A percentile compares a stretch with the other conserved stretches of the same genome.
phyloP scores from a whole-genome alignment of 345 rosid genomes.

The Noccaea bulbosa region DNA sequence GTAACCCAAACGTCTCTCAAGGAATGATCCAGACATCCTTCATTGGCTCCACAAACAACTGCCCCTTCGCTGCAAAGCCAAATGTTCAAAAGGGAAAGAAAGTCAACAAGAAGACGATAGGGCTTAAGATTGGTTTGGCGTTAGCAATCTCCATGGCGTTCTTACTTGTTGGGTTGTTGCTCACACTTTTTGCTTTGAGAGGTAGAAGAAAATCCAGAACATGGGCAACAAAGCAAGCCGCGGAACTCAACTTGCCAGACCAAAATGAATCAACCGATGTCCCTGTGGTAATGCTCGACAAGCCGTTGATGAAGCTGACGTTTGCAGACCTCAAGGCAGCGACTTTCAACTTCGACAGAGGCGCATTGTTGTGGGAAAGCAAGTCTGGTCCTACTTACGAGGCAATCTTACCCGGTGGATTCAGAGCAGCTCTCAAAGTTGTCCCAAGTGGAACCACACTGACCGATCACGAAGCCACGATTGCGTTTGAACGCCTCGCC shows the following conservation, averaged over 20 bases:
- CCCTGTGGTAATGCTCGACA: conserved; percentile 78
- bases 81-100: conserved; percentile 49
- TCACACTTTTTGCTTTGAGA: conserved; percentile 63
- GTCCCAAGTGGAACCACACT: conserved; percentile 72
- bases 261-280: conserved; percentile 78
- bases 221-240: conserved; percentile 74
- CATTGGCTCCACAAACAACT: conserved; percentile 63
- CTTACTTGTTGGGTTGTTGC: conserved; percentile 62
- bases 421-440: conserved; percentile 86
- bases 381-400: conserved; percentile 90
- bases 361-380: conserved; percentile 79
- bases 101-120: conserved; percentile 48
- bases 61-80: conserved; percentile 88
- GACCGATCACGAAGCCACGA: conserved; percentile 76
- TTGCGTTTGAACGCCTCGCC: conserved; percentile 79
- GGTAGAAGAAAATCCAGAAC: conserved; percentile 62
- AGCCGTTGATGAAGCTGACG: conserved; percentile 78
- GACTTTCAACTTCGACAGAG: conserved; percentile 77
- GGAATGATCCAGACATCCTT: conserved; percentile 59
- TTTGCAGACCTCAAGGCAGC: conserved; percentile 86
- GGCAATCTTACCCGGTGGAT: conserved; percentile 78
- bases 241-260: conserved; percentile 67
- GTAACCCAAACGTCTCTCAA: conserved; percentile 57
- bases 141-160: conserved; percentile 68
- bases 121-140: conserved; percentile 66